Base-by-base conservation (phyloP, 805 yeast species). In the Sugiyamaella lignohabitans region DNA sequence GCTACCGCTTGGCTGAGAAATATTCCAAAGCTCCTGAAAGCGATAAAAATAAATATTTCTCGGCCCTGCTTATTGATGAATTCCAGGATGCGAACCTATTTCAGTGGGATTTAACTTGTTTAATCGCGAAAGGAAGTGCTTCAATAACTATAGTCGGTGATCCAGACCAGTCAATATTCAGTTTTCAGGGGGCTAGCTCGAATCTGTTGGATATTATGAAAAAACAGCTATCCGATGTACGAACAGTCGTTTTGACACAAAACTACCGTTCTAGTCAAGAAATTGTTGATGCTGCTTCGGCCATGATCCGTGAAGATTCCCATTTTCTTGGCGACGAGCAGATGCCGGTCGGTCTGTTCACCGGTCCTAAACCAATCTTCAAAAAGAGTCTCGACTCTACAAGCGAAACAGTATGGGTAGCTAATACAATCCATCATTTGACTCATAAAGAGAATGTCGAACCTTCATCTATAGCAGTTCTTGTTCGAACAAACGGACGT, bases 161-260 rank as follows among this genome's bases (percentile, higher is more conserved):
- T 60, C 96, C 96, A 0, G 96, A 91, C 63, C 98, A 91, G 64
- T 82, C 95, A 58, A 91, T 91, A 19, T 91, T 91, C 61, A 87
- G 82, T 0, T 91, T 91, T 56, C 71, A 97, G 50, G 81, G 83
- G 56, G 96, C 97, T 0, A 79, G 79, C 27, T 69, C 82, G 1
- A 65, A 69, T 14, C 86, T 85, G 55, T 86, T 88, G 55, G 65
- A 66, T 36, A 68, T 68, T 14, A 80, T 91, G 87, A 46, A 51
- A 0, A 59, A 68, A 48, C 74, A 61, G 27, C 36, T 35, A 39
- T 67, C 75, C 21, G 53, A 43, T 3, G 53, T 61, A 2, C 55
- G 38, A 11, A 56, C 67, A 3, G 66, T 80, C 1, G 61, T 69
- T 4, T 68, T 91, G 46, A 69, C 72, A 16, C 78, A 81, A 51